Percentiles rank a stretch among this genome's conserved stretches.
phyloP scores from a whole-genome alignment of 805 yeast genomes.

The Saccharomycopsis babjevae region DNA sequence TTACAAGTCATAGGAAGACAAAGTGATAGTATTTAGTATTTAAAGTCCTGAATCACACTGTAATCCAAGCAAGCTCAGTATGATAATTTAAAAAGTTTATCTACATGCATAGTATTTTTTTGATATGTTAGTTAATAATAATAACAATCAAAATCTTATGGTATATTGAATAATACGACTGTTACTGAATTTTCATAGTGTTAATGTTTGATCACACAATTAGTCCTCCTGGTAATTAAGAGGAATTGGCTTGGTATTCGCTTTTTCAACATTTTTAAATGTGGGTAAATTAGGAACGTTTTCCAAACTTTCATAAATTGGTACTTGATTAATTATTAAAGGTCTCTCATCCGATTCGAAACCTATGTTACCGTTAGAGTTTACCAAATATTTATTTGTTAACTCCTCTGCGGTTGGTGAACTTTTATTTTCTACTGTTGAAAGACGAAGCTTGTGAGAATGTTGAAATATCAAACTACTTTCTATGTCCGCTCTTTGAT shows the following conservation, averaged over 20 bases:
- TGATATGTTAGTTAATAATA: no score
- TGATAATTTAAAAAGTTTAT: no score
- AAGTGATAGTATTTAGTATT: constrained; percentile 42
- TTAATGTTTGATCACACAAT: neutral
- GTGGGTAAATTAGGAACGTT: constrained; percentile 37
- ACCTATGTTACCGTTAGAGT: constrained; percentile 31
- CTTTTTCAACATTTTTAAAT: constrained; percentile 57
- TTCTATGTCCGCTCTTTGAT: constrained; percentile 8
- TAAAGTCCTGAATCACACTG: no score
- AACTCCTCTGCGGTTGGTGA: constrained; percentile 24
- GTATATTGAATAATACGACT: no score
- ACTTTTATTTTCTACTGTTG: constrained; percentile 1
- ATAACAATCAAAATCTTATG: no score
- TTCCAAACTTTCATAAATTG: constrained; percentile 22
- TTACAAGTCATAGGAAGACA: constrained; percentile 66
- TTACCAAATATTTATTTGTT: constrained; percentile 23
- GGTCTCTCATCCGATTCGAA: constrained; percentile 33
- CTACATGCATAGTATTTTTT: no score
- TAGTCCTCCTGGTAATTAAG: neutral
- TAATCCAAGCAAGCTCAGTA: no score
- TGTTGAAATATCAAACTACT: constrained; percentile 8
- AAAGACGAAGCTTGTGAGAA: constrained; percentile 23
- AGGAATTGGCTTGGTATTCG: constrained; percentile 27
- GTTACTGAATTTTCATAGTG: neutral
- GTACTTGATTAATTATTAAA: constrained; percentile 30